These are phyloP conservation scores for Ophiosphaerella korrae DNA, from an alignment of 2,329 filamentous ascomycete species.

Conservation along the genomic window DNA sequence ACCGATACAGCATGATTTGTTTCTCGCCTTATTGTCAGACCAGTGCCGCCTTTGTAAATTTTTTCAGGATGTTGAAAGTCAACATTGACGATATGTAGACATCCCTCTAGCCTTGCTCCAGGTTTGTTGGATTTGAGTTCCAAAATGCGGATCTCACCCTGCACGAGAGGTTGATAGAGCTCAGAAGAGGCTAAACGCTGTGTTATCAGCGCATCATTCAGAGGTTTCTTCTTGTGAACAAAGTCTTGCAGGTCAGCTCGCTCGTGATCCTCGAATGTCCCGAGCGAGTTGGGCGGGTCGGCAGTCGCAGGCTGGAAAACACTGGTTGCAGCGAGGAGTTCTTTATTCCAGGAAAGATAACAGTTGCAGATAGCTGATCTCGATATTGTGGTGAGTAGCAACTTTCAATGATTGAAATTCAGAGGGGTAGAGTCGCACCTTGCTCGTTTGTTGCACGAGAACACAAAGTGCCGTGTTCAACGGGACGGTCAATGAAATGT, in stretches of 20 bases:
- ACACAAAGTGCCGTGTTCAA: constrained; percentile 14
- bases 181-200: neutral
- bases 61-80: constrained; percentile 24
- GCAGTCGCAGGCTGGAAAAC: constrained; percentile 12
- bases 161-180: constrained; percentile 8
- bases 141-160: constrained; percentile 28
- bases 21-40: constrained; percentile 4
- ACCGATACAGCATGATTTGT: constrained; percentile 30
- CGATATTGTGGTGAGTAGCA: neutral
- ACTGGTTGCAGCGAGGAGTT: constrained; percentile 12
- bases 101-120: constrained; percentile 11
- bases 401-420: neutral
- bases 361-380: constrained; percentile 14
- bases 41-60: neutral
- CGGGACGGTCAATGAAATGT: neutral
- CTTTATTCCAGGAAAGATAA: constrained; percentile 10
- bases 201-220: neutral
- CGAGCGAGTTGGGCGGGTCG: constrained; percentile 3
- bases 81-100: constrained; percentile 22
- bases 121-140: constrained; percentile 19
- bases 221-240: neutral
- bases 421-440: constrained; percentile 7
- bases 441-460: constrained; percentile 5
- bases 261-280: constrained; percentile 10
- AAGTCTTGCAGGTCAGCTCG: constrained; percentile 11